Conservation (phyloP, 169 alveolate genomes). For the Amoebophrya sp. region DNA sequence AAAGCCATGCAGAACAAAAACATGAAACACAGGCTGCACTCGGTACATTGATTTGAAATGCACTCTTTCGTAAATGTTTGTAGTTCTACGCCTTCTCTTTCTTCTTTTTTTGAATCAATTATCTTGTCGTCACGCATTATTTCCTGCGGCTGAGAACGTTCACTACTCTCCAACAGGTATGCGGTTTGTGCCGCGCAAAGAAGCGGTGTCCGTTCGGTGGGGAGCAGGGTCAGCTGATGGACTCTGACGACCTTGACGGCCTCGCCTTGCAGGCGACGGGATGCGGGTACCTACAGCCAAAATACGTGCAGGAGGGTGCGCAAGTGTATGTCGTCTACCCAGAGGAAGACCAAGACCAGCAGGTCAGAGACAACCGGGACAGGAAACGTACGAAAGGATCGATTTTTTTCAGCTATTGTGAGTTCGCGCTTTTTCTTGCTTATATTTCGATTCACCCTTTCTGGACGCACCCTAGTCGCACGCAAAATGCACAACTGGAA, state of each 20-base stretch:
- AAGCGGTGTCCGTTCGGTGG: not conserved
- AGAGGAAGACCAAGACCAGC: not conserved
- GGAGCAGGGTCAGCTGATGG: no score
- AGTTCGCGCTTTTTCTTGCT: no score
- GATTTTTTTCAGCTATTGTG: no score
- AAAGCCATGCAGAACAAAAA: slow-evolving; percentile 47
- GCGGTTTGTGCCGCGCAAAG: not conserved
- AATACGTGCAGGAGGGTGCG: slow-evolving; percentile 59
- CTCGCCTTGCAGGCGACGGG: no score
- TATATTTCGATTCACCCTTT: no score
- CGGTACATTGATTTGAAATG: slow-evolving; percentile 23
- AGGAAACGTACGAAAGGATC: not conserved
- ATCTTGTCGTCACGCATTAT: not conserved
- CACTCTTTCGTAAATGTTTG: slow-evolving; percentile 4
- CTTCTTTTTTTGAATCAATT: slow-evolving; percentile 1
- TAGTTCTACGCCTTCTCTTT: not conserved
- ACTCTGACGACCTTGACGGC: no score
- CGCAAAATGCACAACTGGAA: not conserved
- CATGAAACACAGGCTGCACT: slow-evolving; percentile 47
- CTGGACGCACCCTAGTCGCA: no score
- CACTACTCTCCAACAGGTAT: not conserved
- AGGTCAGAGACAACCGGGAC: not conserved
- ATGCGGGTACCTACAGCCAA: slow-evolving; percentile 71
- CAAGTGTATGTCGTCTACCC: not conserved
- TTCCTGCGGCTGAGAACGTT: no score